Evolutionary conservation across 2,329 filamentous ascomycete genomes (phyloP).

Genomic region (Aspergillus sp.): DNA sequence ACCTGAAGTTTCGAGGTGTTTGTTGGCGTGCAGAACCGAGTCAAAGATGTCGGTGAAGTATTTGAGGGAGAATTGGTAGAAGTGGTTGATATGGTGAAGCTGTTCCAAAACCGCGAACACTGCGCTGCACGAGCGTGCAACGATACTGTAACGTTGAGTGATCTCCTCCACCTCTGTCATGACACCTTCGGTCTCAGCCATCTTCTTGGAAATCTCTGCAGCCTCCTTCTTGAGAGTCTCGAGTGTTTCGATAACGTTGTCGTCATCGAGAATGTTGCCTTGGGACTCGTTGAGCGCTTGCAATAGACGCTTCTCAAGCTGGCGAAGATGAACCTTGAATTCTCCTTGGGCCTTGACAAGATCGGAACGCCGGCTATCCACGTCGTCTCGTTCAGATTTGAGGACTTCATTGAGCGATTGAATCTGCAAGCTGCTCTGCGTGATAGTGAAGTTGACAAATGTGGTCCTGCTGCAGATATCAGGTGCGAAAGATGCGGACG

Average conservation of each 20-base stretch:
- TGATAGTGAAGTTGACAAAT: slow-evolving; percentile 99
- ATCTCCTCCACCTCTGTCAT: slow-evolving; percentile 98
- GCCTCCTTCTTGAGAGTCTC: slow-evolving; percentile 98
- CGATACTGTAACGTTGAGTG: slow-evolving; percentile 88
- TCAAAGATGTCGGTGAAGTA: slow-evolving; percentile 99
- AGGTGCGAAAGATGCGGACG: slow-evolving; percentile 90
- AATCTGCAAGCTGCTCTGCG: slow-evolving; percentile 96
- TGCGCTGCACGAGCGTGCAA: slow-evolving; percentile 92
- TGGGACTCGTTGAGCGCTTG: slow-evolving; percentile 96
- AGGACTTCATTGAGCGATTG: slow-evolving; percentile 97
- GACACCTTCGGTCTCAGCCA: slow-evolving; percentile 92
- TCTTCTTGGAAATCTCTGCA: slow-evolving; percentile 93
- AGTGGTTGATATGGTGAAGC: slow-evolving; percentile 96
- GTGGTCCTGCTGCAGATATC: slow-evolving; percentile 98
- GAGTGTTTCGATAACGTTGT: slow-evolving; percentile 95
- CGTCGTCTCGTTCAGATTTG: slow-evolving; percentile 94
- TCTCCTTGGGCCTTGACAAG: slow-evolving; percentile 98
- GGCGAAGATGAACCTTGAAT: slow-evolving; percentile 96
- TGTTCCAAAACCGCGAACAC: slow-evolving; percentile 97
- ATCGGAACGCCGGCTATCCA: slow-evolving; percentile 93
- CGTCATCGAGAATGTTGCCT: slow-evolving; percentile 96
- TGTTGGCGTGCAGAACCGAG: slow-evolving; percentile 79
- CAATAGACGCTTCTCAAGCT: slow-evolving; percentile 89
- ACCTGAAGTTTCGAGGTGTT: slow-evolving; percentile 55
- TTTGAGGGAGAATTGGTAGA: slow-evolving; percentile 98